phyloP scores from a whole-genome alignment of 805 yeast genomes.

The Torulaspora quercuum region DNA sequence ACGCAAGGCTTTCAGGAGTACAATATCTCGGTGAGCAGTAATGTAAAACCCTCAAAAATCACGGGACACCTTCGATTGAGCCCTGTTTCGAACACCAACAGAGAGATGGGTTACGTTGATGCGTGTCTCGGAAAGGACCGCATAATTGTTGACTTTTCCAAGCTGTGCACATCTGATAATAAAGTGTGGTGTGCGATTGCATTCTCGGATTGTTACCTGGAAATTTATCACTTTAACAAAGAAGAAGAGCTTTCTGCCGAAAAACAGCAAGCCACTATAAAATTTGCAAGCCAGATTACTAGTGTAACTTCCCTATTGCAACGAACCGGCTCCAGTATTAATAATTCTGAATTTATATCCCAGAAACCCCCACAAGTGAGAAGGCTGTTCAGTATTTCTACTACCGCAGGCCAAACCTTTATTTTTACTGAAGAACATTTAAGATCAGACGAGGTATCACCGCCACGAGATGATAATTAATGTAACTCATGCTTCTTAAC shows the following conservation, averaged over 20 bases:
- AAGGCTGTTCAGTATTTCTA: no score
- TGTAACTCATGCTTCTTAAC: no score
- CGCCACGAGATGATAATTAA: no score
- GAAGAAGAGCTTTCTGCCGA: neutral
- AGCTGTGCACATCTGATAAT: neutral
- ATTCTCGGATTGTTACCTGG: slow-evolving; percentile 6
- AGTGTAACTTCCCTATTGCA: neutral
- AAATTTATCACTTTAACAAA: slow-evolving; percentile 1
- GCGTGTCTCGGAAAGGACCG: neutral
- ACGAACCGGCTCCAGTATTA: no score
- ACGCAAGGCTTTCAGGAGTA: slow-evolving; percentile 22
- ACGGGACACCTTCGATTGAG: neutral
- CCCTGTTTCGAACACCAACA: slow-evolving; percentile 1
- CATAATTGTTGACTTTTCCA: slow-evolving; percentile 3
- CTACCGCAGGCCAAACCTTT: no score
- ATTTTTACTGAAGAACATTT: no score
- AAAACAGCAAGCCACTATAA: neutral
- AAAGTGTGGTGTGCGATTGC: slow-evolving; percentile 12
- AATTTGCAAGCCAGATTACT: slow-evolving; percentile 1
- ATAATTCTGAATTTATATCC: no score
- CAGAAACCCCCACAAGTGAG: no score
- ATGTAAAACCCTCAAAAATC: neutral
- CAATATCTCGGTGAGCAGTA: slow-evolving; percentile 1
- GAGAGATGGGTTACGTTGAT: neutral
- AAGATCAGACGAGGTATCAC: no score